Conservation (phyloP, 164 flowering plant genomes). For the Dillenia turbinata region DNA sequence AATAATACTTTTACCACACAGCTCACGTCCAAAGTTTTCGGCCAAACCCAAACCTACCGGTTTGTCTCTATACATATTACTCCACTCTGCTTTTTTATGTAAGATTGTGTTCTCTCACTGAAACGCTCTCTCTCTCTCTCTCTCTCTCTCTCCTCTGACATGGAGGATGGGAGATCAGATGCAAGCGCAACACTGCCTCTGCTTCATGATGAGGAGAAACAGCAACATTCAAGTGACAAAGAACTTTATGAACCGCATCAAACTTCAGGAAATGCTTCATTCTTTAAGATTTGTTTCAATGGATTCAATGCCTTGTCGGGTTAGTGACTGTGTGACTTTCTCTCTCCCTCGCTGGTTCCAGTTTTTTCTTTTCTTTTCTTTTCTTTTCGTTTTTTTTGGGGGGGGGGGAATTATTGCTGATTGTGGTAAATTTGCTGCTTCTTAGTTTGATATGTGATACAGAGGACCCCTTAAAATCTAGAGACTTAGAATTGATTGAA, state of each 20-base stretch:
- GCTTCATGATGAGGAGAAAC: neutral
- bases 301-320: slow-evolving; percentile 54
- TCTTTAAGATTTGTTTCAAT: slow-evolving; percentile 41
- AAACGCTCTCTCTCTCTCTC: neutral
- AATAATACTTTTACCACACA: no score
- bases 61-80: no score
- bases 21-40: no score
- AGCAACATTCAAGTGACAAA: neutral
- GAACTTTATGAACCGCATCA: neutral
- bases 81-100: no score
- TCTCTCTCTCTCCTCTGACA: neutral
- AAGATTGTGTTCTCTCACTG: no score
- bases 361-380: no score
- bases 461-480: no score
- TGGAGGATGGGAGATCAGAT: neutral
- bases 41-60: no score
- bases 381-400: neutral
- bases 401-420: neutral
- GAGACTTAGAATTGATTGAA: no score
- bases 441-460: no score
- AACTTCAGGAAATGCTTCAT: slow-evolving; percentile 15
- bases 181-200: neutral
- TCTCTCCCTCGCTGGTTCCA: no score
- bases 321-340: neutral
- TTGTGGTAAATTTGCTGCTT: no score